Conservation (phyloP, 768 basidiomycete species). For the Tremella fuciformis region DNA sequence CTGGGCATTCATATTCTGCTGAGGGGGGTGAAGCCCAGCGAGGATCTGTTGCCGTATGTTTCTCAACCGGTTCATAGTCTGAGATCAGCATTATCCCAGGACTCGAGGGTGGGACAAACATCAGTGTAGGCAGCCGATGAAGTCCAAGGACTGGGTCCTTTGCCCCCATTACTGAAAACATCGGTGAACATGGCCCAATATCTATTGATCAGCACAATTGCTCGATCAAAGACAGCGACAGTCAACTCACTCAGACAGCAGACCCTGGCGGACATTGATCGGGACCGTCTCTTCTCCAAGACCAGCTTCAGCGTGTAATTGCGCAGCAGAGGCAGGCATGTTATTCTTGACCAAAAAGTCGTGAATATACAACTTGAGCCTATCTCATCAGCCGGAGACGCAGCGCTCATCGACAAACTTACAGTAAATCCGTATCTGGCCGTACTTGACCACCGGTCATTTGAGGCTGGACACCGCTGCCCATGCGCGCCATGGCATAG, state of each 20-base stretch:
- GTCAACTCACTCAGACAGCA: slow-evolving; percentile 52
- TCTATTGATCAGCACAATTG: slow-evolving; percentile 16
- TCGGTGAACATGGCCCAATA: slow-evolving; percentile 53
- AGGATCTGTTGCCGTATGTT: slow-evolving; percentile 21
- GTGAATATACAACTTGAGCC: slow-evolving; percentile 52
- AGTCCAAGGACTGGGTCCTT: slow-evolving; percentile 31
- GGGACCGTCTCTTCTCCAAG: slow-evolving; percentile 47
- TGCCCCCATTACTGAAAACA: slow-evolving; percentile 42
- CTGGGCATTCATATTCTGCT: no score
- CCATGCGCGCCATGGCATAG: slow-evolving; percentile 35
- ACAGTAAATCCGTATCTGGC: slow-evolving; percentile 37
- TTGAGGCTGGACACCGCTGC: slow-evolving; percentile 21
- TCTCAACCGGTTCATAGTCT: slow-evolving; percentile 45
- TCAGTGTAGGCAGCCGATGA: slow-evolving; percentile 37
- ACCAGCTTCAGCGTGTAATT: slow-evolving; percentile 45
- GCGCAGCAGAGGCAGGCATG: slow-evolving; percentile 42
- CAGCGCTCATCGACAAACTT: slow-evolving; percentile 14
- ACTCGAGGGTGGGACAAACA: slow-evolving; percentile 22
- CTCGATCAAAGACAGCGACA: background rate
- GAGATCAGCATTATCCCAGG: background rate
- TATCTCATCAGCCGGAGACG: slow-evolving; percentile 16
- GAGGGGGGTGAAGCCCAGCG: no score
- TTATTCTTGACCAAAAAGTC: slow-evolving; percentile 53
- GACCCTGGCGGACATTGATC: slow-evolving; percentile 51
- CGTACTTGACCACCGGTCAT: slow-evolving; percentile 16